These are phyloP conservation scores for Boletus vinaceobasis DNA, from an alignment of 768 basidiomycete species.

Conservation along the genomic window DNA sequence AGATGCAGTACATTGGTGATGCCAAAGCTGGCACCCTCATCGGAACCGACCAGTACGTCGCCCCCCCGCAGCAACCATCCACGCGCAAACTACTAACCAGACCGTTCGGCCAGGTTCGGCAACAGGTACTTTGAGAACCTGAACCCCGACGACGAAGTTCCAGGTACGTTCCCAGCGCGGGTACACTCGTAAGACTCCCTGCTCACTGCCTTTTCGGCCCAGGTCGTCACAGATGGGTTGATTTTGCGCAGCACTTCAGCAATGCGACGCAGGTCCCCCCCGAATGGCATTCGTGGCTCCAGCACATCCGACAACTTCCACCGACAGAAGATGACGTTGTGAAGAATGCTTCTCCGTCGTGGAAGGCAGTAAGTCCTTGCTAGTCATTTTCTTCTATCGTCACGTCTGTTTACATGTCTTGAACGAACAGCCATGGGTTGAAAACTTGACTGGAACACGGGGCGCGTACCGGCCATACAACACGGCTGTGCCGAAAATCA, in stretches of 20 bases:
- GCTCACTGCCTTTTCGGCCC: conserved; percentile 1
- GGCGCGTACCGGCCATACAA: conserved; percentile 90
- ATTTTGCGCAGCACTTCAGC: conserved; percentile 86
- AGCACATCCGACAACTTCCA: conserved; percentile 81
- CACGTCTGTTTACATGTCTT: background rate
- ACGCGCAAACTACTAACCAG: background rate
- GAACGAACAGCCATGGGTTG: conserved; percentile 62
- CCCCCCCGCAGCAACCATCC: background rate
- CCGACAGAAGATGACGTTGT: conserved; percentile 74
- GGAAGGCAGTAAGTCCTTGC: conserved; percentile 71
- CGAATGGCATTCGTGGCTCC: conserved; percentile 97
- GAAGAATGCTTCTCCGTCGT: conserved; percentile 65
- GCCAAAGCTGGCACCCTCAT: conserved; percentile 79
- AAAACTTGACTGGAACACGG: conserved; percentile 91
- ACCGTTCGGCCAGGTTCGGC: conserved; percentile 63
- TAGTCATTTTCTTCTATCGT: background rate
- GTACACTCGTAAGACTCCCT: background rate
- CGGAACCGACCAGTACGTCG: conserved; percentile 79
- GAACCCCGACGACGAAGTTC: conserved; percentile 82
- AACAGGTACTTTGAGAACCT: conserved; percentile 94
- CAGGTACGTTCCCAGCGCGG: conserved; percentile 49
- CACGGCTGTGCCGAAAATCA: conserved; percentile 78
- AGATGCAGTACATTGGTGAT: conserved; percentile 92
- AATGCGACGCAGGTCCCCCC: conserved; percentile 93
- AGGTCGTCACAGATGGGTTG: conserved; percentile 98